Base-by-base conservation (phyloP, 75 land plant species). In the Selaginella tamariscina region DNA sequence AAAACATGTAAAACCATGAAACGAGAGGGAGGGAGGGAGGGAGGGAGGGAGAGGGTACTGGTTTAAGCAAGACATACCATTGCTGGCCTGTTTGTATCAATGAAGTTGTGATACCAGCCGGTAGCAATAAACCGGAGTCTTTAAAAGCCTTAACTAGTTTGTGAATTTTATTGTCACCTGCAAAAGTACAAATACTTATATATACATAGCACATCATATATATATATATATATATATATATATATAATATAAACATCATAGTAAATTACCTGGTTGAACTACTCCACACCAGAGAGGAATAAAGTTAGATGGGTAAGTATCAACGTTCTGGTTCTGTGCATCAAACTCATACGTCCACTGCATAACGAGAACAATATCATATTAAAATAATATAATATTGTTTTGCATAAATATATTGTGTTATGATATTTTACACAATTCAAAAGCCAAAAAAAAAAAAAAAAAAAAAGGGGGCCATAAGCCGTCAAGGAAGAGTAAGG, bases 51-150 rank as follows among this genome's bases (percentile, higher is more conserved):
- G n/a, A n/a, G n/a, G n/a, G n/a, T n/a, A n/a, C n/a, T n/a, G n/a
- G n/a, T n/a, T 39, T 39, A 5, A 5, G 49, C 49, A 39, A 39
- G 15, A 65, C 82, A 68, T 23, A 86, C 98, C 98, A 93, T 72
- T 93, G 98, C 68, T 86, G 80, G 30, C 90, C 90, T 49, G 95
- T 83, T 49, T 84, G 75, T 72, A 60, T 65, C 71, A 86, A 70
- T 22, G 95, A 86, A 33, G 86, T 88, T 67, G 90, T 80, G 32
- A 89, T 84, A 27, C 98, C 95, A 55, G 84, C 84, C 28, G 74
- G 70, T 24, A 68, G 54, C 24, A 93, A 68, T 30, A 93, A 74
- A 13, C 95, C 95, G 20, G 95, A 89, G 18, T 49, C 79, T 59
- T 73, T 49, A 1, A 93, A 65, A 54, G 87, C 84, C 60, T 67